phyloP scores from a whole-genome alignment of 768 basidiomycete species.

The Suillus placidus region DNA sequence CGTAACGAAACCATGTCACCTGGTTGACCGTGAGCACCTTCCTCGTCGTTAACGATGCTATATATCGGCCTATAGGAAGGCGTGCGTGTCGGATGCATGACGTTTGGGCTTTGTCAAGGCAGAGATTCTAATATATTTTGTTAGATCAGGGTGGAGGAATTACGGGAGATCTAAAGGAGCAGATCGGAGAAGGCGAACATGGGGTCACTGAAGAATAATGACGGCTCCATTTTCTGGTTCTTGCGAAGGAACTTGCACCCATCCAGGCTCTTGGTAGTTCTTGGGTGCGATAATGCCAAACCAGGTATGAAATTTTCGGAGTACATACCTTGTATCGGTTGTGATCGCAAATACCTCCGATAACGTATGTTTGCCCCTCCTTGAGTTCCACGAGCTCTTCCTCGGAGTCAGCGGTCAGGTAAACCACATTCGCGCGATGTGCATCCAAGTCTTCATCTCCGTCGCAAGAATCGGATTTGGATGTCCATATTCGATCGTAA shows the following conservation, averaged over 20 bases:
- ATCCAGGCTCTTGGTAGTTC: slow-evolving; percentile 7
- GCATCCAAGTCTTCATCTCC: slow-evolving; percentile 18
- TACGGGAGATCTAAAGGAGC: slow-evolving; percentile 6
- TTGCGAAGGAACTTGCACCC: not conserved
- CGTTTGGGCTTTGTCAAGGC: slow-evolving; percentile 79
- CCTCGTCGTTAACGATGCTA: slow-evolving; percentile 81
- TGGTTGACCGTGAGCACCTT: slow-evolving; percentile 99
- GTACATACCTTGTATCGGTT: slow-evolving; percentile 87
- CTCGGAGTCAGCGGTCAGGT: slow-evolving; percentile 92
- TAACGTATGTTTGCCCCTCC: slow-evolving; percentile 88
- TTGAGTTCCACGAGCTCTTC: slow-evolving; percentile 83
- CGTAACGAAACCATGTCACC: slow-evolving; percentile 34
- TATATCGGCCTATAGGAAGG: slow-evolving; percentile 92
- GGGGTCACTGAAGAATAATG: not conserved
- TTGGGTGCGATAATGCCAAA: not conserved
- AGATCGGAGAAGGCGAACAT: not conserved
- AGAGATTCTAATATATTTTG: slow-evolving; percentile 66
- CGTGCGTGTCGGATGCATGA: slow-evolving; percentile 82
- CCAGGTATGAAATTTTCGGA: not conserved
- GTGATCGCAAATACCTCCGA: slow-evolving; percentile 94
- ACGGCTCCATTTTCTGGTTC: not conserved
- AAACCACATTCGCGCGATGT: slow-evolving; percentile 65
- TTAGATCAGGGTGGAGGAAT: slow-evolving; percentile 18
- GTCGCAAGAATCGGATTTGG: slow-evolving; percentile 11
- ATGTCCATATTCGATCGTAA: slow-evolving; percentile 70